Evolutionary conservation across 768 basidiomycete genomes (phyloP), one percentile per base, ranked within the genome.

Genomic region (Neoboletus brunneissimus): DNA sequence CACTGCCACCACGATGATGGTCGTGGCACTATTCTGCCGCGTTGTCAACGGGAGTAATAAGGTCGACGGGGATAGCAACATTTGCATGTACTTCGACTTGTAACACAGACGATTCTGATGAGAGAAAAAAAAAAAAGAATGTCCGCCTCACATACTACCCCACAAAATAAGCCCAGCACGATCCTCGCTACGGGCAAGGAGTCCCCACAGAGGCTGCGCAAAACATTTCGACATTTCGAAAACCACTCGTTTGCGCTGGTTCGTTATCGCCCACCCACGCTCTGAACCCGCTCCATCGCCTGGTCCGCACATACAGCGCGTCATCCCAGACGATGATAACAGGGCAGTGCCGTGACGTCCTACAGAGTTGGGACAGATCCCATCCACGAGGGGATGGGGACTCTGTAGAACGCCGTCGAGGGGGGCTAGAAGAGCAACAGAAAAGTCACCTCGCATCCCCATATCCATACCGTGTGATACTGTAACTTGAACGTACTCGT

Each of bases 191-290:
- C 76, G 81, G 62, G 85, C 79, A 79, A 49, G 79, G 83, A 87
- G 88, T 89, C 88, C 88, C 86, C 85, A 85, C 82, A 84, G 83
- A 80, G 80, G 86, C 86, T 18, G 67, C 65, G 67, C 67, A 69
- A 59, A 23, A 60, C 49, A 53, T 31, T 41, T 29, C 72, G 48
- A 40, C n/a, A 35, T 29, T 12, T 27, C 27, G 20, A 48, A 68
- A 72, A 74, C 81, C 77, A 78, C 76, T 84, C 77, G 75, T 75
- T 72, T 74, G 77, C 78, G 76, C 75, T 70, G 60, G 54, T 59
- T 69, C 69, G 13, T 32, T 69, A 3, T 70, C 27, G 64, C 63
- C 67, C 63, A 3, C 27, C 51, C 41, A 11, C 9, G 6, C 29
- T n/a, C 27, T 22, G 13, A 31, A 15, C 49, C 35, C 18, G 12